Evolutionary conservation across 2,329 filamentous ascomycete species (phyloP).

Genomic region (Tolypocladium tundrense): DNA sequence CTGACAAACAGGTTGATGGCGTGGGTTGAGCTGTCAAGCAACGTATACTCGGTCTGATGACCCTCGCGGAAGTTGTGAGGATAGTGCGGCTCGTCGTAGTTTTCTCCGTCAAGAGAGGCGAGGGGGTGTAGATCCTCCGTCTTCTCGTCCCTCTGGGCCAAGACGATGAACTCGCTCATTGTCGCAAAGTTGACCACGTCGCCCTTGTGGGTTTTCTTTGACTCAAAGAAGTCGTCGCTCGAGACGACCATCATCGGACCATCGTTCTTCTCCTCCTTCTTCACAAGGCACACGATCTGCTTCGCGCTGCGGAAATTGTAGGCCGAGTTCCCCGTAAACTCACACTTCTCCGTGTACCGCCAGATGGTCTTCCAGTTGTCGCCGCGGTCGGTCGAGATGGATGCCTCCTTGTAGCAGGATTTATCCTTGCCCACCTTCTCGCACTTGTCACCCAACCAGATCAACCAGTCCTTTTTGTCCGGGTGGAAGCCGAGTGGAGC

Average conservation of each 20-base stretch:
- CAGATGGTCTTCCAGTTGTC: conserved; percentile 67
- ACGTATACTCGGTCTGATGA: conserved; percentile 77
- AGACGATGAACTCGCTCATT: conserved; percentile 94
- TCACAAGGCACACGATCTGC: conserved; percentile 48
- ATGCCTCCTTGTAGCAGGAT: conserved; percentile 64
- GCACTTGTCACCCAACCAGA: conserved; percentile 77
- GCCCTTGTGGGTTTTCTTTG: conserved; percentile 42
- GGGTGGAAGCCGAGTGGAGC: conserved; percentile 69
- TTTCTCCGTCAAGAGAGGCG: conserved; percentile 73
- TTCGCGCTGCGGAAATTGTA: conserved; percentile 41
- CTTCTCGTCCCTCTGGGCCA: conserved; percentile 64
- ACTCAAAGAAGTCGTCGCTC: conserved; percentile 70
- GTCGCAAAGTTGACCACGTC: conserved; percentile 74
- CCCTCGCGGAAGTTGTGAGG: conserved; percentile 73
- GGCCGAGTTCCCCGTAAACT: conserved; percentile 64
- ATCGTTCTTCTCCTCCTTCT: conserved; percentile 46
- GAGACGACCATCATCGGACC: conserved; percentile 61
- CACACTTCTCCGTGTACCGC: conserved; percentile 68
- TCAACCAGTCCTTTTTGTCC: conserved; percentile 75
- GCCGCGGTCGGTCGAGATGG: conserved; percentile 69
- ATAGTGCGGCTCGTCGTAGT: conserved; percentile 76
- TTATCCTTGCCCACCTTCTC: conserved; percentile 35
- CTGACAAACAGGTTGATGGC: conserved; percentile 91
- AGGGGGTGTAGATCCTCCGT: conserved; percentile 63
- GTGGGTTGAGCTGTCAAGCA: conserved; percentile 89